phyloP scores from a whole-genome alignment of 768 basidiomycete species.

The Tubosaeta sp. region DNA sequence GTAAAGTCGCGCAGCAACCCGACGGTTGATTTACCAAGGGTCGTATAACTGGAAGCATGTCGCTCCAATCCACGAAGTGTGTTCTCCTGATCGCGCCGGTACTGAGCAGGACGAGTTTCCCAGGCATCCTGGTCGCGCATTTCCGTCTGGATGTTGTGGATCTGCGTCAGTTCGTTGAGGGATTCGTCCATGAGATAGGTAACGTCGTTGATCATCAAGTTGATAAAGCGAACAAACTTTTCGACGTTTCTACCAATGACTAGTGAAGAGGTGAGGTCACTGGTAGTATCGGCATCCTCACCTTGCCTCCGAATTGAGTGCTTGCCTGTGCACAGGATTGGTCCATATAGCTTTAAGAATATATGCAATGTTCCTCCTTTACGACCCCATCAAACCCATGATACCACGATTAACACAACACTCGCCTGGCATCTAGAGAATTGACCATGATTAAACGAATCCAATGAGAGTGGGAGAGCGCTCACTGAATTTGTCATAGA shows the following conservation, averaged over 20 bases:
- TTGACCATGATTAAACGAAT: conserved; percentile 6
- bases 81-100: conserved; percentile 81
- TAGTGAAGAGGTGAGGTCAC: neutral
- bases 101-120: conserved; percentile 57
- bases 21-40: conserved; percentile 85
- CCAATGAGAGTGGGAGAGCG: conserved; percentile 13
- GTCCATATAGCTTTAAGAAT: conserved; percentile 90
- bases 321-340: conserved; percentile 83
- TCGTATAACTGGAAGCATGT: conserved; percentile 81
- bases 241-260: conserved; percentile 64
- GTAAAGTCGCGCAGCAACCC: conserved; percentile 89
- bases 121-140: conserved; percentile 76
- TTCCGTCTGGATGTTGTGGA: conserved; percentile 79
- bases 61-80: conserved; percentile 78
- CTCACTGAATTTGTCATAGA: conserved; percentile 97
- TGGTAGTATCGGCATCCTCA: conserved; percentile 33
- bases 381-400: conserved; percentile 11
- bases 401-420: neutral
- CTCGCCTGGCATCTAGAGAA: conserved; percentile 49
- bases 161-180: conserved; percentile 81
- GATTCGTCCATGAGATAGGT: conserved; percentile 98
- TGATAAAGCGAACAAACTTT: conserved; percentile 93
- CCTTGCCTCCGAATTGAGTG: conserved; percentile 77
- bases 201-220: conserved; percentile 98
- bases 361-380: conserved; percentile 78